Conservation (phyloP, 495 filamentous ascomycete species). For the Hypoxylon trugodes region DNA sequence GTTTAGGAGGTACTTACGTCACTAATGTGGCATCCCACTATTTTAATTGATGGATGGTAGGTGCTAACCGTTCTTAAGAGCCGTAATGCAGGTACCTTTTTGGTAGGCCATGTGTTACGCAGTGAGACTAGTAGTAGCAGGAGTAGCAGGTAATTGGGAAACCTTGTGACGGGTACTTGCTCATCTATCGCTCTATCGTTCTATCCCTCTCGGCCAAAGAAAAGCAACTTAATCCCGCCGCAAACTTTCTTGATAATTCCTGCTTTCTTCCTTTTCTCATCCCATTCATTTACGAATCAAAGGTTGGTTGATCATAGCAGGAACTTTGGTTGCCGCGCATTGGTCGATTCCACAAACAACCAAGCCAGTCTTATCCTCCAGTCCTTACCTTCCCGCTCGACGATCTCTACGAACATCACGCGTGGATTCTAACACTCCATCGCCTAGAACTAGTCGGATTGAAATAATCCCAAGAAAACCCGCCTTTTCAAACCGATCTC, state of each 20-base stretch:
- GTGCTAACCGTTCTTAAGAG: slow-evolving; percentile 5
- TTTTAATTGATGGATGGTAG: neutral
- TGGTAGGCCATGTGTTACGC: slow-evolving; percentile 6
- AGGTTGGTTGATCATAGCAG: too few species aligned
- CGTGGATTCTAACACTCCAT: slow-evolving; percentile 6
- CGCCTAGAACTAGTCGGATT: neutral
- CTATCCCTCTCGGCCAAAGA: slow-evolving; percentile 13
- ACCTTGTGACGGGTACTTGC: slow-evolving; percentile 10
- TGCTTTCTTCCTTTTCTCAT: slow-evolving; percentile 10
- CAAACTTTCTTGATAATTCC: neutral
- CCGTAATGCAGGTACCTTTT: slow-evolving; percentile 10
- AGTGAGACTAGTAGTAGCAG: slow-evolving; percentile 1
- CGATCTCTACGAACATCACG: slow-evolving; percentile 5
- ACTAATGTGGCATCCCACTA: neutral
- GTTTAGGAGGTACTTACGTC: neutral
- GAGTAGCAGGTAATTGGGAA: slow-evolving; percentile 5
- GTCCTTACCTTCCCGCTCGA: neutral
- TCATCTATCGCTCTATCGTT: neutral
- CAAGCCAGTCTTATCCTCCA: neutral
- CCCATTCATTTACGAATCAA: neutral
- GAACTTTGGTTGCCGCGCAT: too few species aligned
- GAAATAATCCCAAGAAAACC: slow-evolving; percentile 1
- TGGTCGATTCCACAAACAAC: too few species aligned
- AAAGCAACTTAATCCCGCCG: slow-evolving; percentile 22
- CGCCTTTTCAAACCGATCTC: neutral